Base-by-base conservation (phyloP, 2,329 filamentous ascomycete genomes). In the Ascocoryne sarcoides region DNA sequence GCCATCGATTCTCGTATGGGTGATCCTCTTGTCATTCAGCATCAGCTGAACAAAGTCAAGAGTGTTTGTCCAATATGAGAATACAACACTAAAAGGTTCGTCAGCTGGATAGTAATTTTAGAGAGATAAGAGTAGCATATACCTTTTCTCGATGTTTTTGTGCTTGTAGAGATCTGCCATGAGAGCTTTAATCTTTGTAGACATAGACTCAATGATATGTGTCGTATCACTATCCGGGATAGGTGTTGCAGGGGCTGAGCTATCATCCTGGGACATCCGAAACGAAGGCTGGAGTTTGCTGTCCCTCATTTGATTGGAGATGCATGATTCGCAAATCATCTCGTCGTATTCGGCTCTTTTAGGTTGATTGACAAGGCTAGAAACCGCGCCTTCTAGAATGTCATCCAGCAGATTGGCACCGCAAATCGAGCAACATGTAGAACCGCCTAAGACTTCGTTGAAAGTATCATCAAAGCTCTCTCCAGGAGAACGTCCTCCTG, bases 1-100 rank as follows among this genome's bases (percentile, higher is more conserved):
- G 2, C 70, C 69, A 38, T 75, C 71, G 38, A 71, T 68, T 0
- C 70, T 62, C 8, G 65, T 50, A 36, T 38, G 40, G 14, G 9
- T 15, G 5, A 47, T 43, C 8, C 10, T 4, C 3, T 8, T 14
- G n/a, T 37, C 8, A 3, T 42, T 34, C 7, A 48, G 36, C 5
- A 31, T 28, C 2, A 19, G 3, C 34, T 45, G 18, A n/a, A 49
- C 19, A 2, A 49, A 10, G 14, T 49, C 44, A 17, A 49, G 44
- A 3, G 39, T 45, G 10, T 32, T 21, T 28, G 23, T 43, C 47
- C 47, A 49, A 8, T 31, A 43, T 2, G 47, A 49, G 37, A 49
- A 49, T 2, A 49, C 42, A 21, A 49, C 29, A 32, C 44, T 49
- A 19, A 3, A 3, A 12, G 12, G 12, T 5, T 26, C 23, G 23